These are phyloP conservation scores for Zymoseptoria pseudotritici DNA, from an alignment of 2,329 filamentous ascomycete genomes.

Conservation along the genomic window DNA sequence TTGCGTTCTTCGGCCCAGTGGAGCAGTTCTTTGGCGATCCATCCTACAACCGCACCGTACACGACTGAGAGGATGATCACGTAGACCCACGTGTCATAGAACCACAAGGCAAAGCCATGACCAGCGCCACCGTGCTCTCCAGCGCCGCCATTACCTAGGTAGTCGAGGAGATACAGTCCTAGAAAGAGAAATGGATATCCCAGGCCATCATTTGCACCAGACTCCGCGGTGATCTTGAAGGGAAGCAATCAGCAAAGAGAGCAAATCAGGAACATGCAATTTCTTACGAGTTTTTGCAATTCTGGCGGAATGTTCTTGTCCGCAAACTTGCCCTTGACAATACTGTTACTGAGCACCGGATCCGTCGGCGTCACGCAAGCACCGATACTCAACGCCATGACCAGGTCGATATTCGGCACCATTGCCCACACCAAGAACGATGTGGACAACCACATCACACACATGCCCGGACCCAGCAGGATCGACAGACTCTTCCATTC, in stretches of 20 bases:
- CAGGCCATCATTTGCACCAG: constrained; percentile 80
- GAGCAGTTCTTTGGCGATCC: constrained; percentile 71
- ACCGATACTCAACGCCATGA: constrained; percentile 72
- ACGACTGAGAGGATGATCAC: constrained; percentile 69
- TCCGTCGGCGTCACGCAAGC: constrained; percentile 91
- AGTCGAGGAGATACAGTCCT: constrained; percentile 75
- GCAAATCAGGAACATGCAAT: neutral
- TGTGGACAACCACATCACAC: constrained; percentile 77
- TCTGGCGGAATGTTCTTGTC: constrained; percentile 80
- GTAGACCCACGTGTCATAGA: constrained; percentile 79
- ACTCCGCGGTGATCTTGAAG: constrained; percentile 51
- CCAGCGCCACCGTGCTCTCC: constrained; percentile 52
- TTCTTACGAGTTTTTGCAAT: constrained; percentile 57
- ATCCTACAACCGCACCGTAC: constrained; percentile 72
- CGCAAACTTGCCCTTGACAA: constrained; percentile 89
- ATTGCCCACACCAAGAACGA: constrained; percentile 70
- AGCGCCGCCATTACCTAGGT: constrained; percentile 52
- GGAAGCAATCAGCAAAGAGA: neutral
- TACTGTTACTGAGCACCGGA: constrained; percentile 77
- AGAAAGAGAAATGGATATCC: constrained; percentile 86
- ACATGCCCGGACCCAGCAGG: constrained; percentile 78
- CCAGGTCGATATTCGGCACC: constrained; percentile 61
- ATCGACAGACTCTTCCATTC: constrained; percentile 72
- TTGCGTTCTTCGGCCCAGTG: constrained; percentile 76
- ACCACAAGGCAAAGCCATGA: constrained; percentile 71